Evolutionary conservation across 192 early-diverging fungal species (phyloP).

Genomic region (Phycomyces nitens): DNA sequence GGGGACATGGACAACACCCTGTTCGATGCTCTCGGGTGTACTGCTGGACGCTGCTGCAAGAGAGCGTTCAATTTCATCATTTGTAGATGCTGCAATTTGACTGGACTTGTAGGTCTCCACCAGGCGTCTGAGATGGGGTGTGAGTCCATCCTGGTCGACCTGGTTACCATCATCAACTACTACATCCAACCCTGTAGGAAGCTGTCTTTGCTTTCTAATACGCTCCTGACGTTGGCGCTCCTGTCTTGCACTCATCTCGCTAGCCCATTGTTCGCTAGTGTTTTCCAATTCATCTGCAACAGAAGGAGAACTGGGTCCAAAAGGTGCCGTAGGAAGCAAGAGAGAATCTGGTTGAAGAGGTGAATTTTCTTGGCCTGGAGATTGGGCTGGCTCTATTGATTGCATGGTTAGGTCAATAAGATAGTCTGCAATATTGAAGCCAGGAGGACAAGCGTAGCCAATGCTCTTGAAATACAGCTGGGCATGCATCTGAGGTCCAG

Average conservation of each 20-base stretch:
- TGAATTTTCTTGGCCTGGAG: background rate
- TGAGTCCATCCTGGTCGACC: conserved; percentile 18
- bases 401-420: conserved; percentile 70
- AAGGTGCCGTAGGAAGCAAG: background rate
- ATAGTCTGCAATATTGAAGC: conserved; percentile 92
- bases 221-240: background rate
- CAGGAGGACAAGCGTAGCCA: conserved; percentile 80
- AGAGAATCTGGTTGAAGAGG: background rate
- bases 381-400: conserved; percentile 19
- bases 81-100: conserved; percentile 27
- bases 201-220: conserved; percentile 2
- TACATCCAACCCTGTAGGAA: conserved; percentile 1
- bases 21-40: conserved; percentile 10
- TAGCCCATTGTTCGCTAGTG: conserved; percentile 22
- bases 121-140: conserved; percentile 34
- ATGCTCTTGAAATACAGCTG: conserved; percentile 70
- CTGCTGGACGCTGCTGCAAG: conserved; percentile 7
- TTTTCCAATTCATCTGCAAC: conserved; percentile 21
- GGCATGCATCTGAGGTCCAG: conserved; percentile 62
- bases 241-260: conserved; percentile 16
- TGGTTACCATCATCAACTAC: conserved; percentile 12
- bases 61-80: conserved; percentile 32
- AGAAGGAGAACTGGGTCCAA: background rate
- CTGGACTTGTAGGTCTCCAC: conserved; percentile 33
- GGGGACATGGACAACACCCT: conserved; percentile 5